phyloP scores from a whole-genome alignment of 2,329 filamentous ascomycete genomes.

The Xylaria sp. region DNA sequence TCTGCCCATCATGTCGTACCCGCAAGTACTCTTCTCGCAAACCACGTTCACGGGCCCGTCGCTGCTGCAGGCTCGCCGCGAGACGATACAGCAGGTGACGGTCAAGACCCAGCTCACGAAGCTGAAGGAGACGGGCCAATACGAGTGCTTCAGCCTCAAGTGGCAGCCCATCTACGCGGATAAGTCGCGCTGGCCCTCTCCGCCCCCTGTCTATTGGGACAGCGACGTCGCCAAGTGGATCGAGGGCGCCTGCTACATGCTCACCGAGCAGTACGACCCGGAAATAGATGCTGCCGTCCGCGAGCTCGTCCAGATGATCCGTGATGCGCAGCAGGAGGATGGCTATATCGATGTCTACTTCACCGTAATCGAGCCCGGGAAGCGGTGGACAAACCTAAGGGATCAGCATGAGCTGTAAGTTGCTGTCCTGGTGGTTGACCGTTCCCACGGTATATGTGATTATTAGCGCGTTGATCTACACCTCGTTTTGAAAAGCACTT shows the following conservation, averaged over 20 bases:
- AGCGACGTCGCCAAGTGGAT: constrained; percentile 68
- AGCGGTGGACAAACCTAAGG: constrained; percentile 67
- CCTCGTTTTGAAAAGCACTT: background rate
- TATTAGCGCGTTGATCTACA: background rate
- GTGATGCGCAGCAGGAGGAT: constrained; percentile 66
- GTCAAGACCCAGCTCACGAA: constrained; percentile 63
- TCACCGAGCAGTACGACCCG: constrained; percentile 55
- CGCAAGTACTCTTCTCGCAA: constrained; percentile 52
- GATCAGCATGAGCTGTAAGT: constrained; percentile 71
- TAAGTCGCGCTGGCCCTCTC: constrained; percentile 65
- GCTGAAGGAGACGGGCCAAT: constrained; percentile 65
- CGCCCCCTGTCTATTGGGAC: constrained; percentile 71
- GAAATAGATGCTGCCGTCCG: constrained; percentile 62
- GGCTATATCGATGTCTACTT: constrained; percentile 74
- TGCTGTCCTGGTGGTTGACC: background rate
- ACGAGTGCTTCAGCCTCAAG: constrained; percentile 67
- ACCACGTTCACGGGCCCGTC: constrained; percentile 53
- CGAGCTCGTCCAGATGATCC: constrained; percentile 69
- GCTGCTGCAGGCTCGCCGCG: constrained; percentile 50
- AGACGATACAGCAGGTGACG: constrained; percentile 53
- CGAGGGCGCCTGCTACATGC: constrained; percentile 69
- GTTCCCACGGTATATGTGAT: background rate
- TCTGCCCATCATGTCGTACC: constrained; percentile 61
- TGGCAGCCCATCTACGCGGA: constrained; percentile 67
- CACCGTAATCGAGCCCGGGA: constrained; percentile 66